phyloP scores from a whole-genome alignment of 2,329 filamentous ascomycete species.

The Cordyceps sp. region DNA sequence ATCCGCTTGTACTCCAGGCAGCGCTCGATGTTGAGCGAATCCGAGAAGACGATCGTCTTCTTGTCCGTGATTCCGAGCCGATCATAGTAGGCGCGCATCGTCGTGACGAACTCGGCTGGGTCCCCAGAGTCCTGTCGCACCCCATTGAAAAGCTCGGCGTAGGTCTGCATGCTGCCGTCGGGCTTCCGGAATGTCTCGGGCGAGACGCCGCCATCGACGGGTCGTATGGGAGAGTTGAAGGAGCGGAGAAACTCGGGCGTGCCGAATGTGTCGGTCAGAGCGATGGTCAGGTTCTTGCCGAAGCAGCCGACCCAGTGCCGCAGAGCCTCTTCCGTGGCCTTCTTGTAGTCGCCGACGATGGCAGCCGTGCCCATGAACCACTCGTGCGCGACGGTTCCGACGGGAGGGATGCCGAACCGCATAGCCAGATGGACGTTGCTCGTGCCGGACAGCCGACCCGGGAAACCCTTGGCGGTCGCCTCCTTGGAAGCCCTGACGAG shows the following conservation, averaged over 20 bases:
- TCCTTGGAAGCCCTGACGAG: slow-evolving; percentile 65
- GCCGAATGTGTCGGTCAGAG: slow-evolving; percentile 91
- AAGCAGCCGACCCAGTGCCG: slow-evolving; percentile 86
- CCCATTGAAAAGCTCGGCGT: slow-evolving; percentile 68
- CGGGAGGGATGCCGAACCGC: slow-evolving; percentile 69
- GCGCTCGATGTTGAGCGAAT: slow-evolving; percentile 79
- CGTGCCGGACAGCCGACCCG: slow-evolving; percentile 67
- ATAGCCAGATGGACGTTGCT: slow-evolving; percentile 97
- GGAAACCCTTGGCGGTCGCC: slow-evolving; percentile 43
- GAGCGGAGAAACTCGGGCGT: slow-evolving; percentile 76
- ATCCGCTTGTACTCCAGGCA: slow-evolving; percentile 81
- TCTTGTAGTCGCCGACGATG: slow-evolving; percentile 69
- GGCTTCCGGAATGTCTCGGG: slow-evolving; percentile 23
- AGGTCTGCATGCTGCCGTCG: slow-evolving; percentile 37
- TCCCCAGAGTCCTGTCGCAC: slow-evolving; percentile 86
- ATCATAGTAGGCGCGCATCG: slow-evolving; percentile 71
- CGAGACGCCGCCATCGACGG: slow-evolving; percentile 23
- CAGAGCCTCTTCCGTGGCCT: slow-evolving; percentile 70
- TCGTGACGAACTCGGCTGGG: slow-evolving; percentile 60
- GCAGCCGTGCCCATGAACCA: slow-evolving; percentile 99
- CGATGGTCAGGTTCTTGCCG: slow-evolving; percentile 69
- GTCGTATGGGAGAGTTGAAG: slow-evolving; percentile 50
- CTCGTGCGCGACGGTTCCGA: slow-evolving; percentile 86
- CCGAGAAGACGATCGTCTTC: slow-evolving; percentile 90
- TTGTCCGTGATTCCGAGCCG: slow-evolving; percentile 55